Evolutionary conservation across 768 basidiomycete genomes (phyloP).

Genomic region (Porpolomopsis calyptriformis): DNA sequence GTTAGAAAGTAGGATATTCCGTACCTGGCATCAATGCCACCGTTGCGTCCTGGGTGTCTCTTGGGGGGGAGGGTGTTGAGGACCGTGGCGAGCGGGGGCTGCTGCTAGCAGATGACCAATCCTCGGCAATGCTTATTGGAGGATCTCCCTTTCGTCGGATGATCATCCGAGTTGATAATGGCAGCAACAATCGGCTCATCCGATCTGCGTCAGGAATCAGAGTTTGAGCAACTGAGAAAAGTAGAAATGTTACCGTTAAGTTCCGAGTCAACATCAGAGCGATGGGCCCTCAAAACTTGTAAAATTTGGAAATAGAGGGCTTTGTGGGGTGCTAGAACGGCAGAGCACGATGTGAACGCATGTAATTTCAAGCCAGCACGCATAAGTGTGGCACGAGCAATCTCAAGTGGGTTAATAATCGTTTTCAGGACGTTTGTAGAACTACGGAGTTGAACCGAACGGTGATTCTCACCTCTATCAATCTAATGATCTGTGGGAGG

Average conservation of each 20-base stretch:
- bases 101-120: neutral
- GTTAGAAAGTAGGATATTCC: slow-evolving; percentile 9
- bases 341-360: slow-evolving; percentile 35
- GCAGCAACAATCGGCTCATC: slow-evolving; percentile 24
- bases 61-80: neutral
- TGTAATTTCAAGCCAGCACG: slow-evolving; percentile 32
- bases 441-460: neutral
- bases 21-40: slow-evolving; percentile 28
- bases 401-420: slow-evolving; percentile 20
- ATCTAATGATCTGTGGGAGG: slow-evolving; percentile 31
- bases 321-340: slow-evolving; percentile 31
- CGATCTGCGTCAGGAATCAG: slow-evolving; percentile 17
- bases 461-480: slow-evolving; percentile 37
- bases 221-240: neutral
- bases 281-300: slow-evolving; percentile 28
- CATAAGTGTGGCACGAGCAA: slow-evolving; percentile 37
- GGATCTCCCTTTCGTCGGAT: slow-evolving; percentile 15
- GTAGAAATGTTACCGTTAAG: slow-evolving; percentile 23
- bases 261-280: slow-evolving; percentile 19
- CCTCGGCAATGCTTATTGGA: neutral
- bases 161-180: slow-evolving; percentile 23
- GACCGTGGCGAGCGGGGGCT: neutral
- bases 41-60: slow-evolving; percentile 7
- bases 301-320: slow-evolving; percentile 40
- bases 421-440: neutral